Evolutionary conservation across 1,284 basidiomycete genomes (phyloP).

Genomic region (Cronartium quercuum): DNA sequence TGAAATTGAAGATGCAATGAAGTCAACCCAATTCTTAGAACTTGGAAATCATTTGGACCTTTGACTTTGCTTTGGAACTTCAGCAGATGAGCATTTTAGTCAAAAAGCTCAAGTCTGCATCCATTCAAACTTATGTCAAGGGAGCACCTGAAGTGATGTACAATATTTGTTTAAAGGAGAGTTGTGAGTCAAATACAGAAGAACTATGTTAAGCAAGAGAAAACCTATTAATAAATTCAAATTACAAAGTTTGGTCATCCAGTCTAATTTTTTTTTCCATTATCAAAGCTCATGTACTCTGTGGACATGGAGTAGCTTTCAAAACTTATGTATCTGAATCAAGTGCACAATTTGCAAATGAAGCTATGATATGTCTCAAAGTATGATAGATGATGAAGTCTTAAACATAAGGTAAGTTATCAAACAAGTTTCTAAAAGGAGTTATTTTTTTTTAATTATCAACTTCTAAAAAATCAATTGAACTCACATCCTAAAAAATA

Average conservation of each 20-base stretch:
- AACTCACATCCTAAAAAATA: not conserved
- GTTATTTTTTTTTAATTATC: not conserved
- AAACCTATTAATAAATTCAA: too few relatives aligned
- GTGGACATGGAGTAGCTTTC: conserved; percentile 92
- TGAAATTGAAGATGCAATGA: conserved; percentile 39
- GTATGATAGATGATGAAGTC: conserved; percentile 93
- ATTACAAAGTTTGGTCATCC: not conserved
- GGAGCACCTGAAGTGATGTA: conserved; percentile 97
- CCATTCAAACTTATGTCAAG: conserved; percentile 98
- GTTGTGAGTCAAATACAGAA: conserved; percentile 71
- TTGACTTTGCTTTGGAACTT: conserved; percentile 90
- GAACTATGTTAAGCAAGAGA: not conserved
- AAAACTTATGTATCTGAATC: conserved; percentile 86
- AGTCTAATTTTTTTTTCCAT: conserved; percentile 21
- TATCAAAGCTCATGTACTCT: conserved; percentile 71
- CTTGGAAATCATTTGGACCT: conserved; percentile 91
- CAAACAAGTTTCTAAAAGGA: not conserved
- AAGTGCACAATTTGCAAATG: conserved; percentile 92
- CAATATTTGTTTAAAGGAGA: conserved; percentile 83
- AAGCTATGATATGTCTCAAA: conserved; percentile 97
- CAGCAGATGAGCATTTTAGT: conserved; percentile 97
- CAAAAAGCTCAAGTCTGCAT: conserved; percentile 82
- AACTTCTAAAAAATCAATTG: not conserved
- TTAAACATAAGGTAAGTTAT: conserved; percentile 71
- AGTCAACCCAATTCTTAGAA: conserved; percentile 93